Base-by-base conservation (phyloP, 768 basidiomycete genomes). In the Nidularia pulvinata region DNA sequence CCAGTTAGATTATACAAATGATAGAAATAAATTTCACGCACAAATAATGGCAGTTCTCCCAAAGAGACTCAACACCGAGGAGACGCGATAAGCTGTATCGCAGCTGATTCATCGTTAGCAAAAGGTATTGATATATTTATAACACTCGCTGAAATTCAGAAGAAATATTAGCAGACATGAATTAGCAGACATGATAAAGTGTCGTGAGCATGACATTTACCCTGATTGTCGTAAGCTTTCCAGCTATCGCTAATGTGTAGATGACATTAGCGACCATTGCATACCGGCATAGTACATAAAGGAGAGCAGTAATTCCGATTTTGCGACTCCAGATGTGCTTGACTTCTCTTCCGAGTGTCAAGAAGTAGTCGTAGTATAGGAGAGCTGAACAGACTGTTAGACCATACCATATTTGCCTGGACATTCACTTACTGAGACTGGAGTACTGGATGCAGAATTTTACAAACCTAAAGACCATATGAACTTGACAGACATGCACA, bases 251-350 rank as follows among this genome's bases (percentile, higher is more conserved):
- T 33, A 67, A 47, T 10, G 66, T 42, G 46, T 66, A 68, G 4
- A 67, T 42, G n/a, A 68, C 43, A 32, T 66, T 66, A 14, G 63
- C 65, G 4, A 62, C 46, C 7, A 69, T 52, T 5, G 60, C 67
- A 52, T 69, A 67, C 35, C 66, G 66, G 49, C 65, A 61, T 30
- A 60, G 56, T 13, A 66, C 53, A 43, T 69, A 67, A 4, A 67
- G 52, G 14, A 65, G 2, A 7, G 65, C 66, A 2, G 59, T 62
- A 3, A 58, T 9, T 16, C 52, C 55, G 46, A 65, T 53, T 56
- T 48, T 61, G 11, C 39, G 39, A 1, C 54, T 52, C 68, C 68
- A 69, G 22, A 69, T 60, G 22, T 64, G 55, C 16, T 48, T 52
- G 32, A 68, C 57, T 48, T 69, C 66, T 34, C 30, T 50, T 34